Evolutionary conservation across 2,329 filamentous ascomycete species (phyloP), one percentile per base, ranked within the genome.

Genomic region (Aspergillus phoenicis): DNA sequence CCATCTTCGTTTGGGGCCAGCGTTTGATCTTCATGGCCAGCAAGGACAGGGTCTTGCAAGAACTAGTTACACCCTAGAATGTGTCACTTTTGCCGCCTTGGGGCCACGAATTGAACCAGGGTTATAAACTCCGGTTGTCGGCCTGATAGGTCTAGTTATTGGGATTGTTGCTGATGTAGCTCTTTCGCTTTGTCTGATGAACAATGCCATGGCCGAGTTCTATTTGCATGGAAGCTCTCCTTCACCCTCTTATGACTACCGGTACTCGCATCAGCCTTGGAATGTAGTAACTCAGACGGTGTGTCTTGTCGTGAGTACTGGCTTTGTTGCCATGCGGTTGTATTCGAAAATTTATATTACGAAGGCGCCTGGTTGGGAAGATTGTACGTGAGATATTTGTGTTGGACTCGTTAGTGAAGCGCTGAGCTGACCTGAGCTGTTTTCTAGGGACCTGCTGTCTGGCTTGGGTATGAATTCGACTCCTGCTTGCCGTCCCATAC

Each of bases 341-440:
- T 74, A 71, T 58, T 68, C 71, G 24, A 68, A 72, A 54, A 28
- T 73, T 8, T 58, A 67, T 38, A 68, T 74, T 38, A 70, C 68
- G n/a, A 58, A 55, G 38, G 58, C 61, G 10, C 62, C 67, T 4
- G 61, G 63, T 15, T 68, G 63, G 66, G 67, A 68, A 57, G 67
- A 69, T 49, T 65, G 66, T 69, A 67, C 45, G 67, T 66, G 48
- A 43, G 5, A 43, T 53, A 24, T 15, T 28, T 47, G 33, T 15
- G 28, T 33, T n/a, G 33, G 33, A 4, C 17, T 13, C n/a, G 17
- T 30, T 8, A 15, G 20, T 11, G 53, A 26, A 2, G 7, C 8
- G 6, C 3, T 26, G 24, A n/a, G 8, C 56, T 62, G 47, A 65
- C 51, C 28, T 11, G 7, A n/a, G 5, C 20, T 36, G n/a, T n/a